Evolutionary conservation across 768 basidiomycete species (phyloP).

Genomic region (Mycena capillaripes): DNA sequence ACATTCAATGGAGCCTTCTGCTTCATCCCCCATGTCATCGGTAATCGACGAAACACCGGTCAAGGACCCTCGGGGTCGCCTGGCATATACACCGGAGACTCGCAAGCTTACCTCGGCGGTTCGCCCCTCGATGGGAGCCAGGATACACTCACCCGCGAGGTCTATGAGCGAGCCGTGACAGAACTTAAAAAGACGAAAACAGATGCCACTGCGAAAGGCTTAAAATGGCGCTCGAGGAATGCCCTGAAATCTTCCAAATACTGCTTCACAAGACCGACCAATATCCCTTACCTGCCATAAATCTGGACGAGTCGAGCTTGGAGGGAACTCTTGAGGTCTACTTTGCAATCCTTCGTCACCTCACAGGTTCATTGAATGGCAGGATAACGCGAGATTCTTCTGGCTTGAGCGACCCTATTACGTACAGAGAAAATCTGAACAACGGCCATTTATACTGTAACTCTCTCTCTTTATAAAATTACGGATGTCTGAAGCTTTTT

Average conservation of each 20-base stretch:
- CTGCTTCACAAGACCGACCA: conserved; percentile 36
- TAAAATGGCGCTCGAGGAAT: background rate
- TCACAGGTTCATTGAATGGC: background rate
- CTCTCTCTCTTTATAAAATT: too few species aligned
- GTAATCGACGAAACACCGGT: conserved; percentile 2
- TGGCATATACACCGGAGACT: background rate
- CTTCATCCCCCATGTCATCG: conserved; percentile 8
- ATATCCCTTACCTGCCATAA: conserved; percentile 31
- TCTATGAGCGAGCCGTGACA: background rate
- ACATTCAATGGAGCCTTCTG: background rate
- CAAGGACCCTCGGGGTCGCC: background rate
- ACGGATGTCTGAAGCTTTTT: too few species aligned
- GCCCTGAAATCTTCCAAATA: conserved; percentile 10
- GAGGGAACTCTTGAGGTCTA: conserved; percentile 30
- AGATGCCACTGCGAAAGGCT: background rate
- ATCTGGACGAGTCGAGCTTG: conserved; percentile 34
- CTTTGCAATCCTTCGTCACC: background rate
- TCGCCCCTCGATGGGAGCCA: background rate
- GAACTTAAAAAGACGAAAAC: background rate
- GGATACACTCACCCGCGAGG: background rate
- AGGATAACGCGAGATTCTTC: background rate
- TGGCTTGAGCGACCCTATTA: too few species aligned
- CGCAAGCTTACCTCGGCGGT: background rate
- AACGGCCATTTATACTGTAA: too few species aligned
- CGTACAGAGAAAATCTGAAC: background rate